phyloP scores from a whole-genome alignment of 495 filamentous ascomycete genomes.

The Halenospora varia region DNA sequence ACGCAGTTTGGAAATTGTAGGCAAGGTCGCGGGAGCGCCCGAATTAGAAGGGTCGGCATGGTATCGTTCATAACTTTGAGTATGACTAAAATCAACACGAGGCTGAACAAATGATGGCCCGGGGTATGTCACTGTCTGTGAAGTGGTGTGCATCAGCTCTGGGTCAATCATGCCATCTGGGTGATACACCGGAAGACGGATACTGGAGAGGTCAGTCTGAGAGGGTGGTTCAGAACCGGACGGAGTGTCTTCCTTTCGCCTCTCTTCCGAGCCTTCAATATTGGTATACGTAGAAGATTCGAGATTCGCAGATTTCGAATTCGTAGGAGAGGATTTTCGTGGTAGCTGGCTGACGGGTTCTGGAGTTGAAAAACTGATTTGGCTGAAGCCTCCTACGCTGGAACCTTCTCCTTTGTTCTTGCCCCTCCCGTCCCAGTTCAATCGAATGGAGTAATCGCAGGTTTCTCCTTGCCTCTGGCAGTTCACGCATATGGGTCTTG shows the following conservation, averaged over 20 bases:
- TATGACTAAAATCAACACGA: constrained; percentile 2
- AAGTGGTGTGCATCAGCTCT: constrained; percentile 3
- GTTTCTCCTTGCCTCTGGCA: constrained; percentile 71
- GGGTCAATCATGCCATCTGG: constrained; percentile 14
- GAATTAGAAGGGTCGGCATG: too few relatives aligned
- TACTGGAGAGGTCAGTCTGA: too few relatives aligned
- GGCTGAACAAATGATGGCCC: neutral
- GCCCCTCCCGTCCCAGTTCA: constrained; percentile 78
- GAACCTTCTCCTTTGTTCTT: constrained; percentile 31
- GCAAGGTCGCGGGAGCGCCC: neutral
- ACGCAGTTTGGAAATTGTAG: neutral
- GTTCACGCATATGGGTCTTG: constrained; percentile 73
- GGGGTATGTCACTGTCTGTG: neutral
- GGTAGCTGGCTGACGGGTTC: too few relatives aligned
- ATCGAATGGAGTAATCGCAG: constrained; percentile 81
- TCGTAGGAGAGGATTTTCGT: too few relatives aligned
- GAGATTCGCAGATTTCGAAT: too few relatives aligned
- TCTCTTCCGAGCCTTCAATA: neutral
- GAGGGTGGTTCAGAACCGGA: too few relatives aligned
- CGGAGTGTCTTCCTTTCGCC: too few relatives aligned
- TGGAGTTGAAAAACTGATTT: constrained; percentile 16
- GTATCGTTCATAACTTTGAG: constrained; percentile 22
- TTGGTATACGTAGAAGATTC: neutral
- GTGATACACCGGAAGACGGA: neutral
- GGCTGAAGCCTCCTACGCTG: neutral